phyloP scores from a whole-genome alignment of 2,329 filamentous ascomycete species.

The Nigrospora osmanthi region DNA sequence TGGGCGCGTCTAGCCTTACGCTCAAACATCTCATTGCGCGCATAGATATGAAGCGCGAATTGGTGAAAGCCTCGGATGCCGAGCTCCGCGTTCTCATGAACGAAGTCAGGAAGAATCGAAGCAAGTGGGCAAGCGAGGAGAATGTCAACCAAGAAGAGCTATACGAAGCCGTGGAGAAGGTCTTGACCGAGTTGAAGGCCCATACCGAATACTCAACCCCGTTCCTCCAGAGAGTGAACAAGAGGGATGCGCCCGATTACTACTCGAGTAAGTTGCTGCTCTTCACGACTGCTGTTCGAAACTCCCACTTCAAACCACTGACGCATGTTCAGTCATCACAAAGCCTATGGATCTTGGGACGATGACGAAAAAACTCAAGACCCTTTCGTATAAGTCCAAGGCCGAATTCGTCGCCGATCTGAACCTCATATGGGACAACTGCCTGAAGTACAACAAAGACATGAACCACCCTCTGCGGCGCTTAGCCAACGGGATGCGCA shows the following conservation, averaged over 20 bases:
- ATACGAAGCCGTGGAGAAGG: conserved; percentile 94
- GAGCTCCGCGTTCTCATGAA: conserved; percentile 91
- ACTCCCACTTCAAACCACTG: too few species aligned
- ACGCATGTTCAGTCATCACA: conserved; percentile 65
- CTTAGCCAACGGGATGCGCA: conserved; percentile 93
- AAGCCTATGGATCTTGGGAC: conserved; percentile 95
- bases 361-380: conserved; percentile 97
- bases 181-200: conserved; percentile 92
- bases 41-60: conserved; percentile 86
- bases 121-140: conserved; percentile 98
- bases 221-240: conserved; percentile 90
- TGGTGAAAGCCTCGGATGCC: conserved; percentile 86
- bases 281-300: background rate
- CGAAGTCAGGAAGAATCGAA: conserved; percentile 94
- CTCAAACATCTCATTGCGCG: conserved; percentile 94
- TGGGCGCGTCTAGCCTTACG: conserved; percentile 91
- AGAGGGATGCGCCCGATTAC: conserved; percentile 94
- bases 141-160: conserved; percentile 96
- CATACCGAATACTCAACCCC: conserved; percentile 97
- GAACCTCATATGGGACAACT: conserved; percentile 95
- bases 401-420: conserved; percentile 90
- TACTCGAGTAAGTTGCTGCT: conserved; percentile 61
- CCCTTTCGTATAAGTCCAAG: conserved; percentile 75
- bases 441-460: conserved; percentile 89
- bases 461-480: conserved; percentile 80